A percentile compares a stretch with the other conserved stretches of the same genome.
phyloP scores from a whole-genome alignment of 2,329 filamentous ascomycete species.

The Penicillium sp. region DNA sequence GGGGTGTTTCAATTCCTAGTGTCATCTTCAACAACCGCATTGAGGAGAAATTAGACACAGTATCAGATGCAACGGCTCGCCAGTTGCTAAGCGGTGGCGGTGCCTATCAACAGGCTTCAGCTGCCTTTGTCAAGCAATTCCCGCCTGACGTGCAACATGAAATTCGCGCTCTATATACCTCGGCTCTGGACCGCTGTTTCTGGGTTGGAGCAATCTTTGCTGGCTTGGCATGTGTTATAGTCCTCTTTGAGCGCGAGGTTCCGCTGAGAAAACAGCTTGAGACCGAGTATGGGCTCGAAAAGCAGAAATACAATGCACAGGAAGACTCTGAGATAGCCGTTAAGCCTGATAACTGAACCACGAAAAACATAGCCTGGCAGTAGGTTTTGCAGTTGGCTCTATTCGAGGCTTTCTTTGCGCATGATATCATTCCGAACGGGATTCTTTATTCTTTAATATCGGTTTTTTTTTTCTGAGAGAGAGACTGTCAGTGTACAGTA shows the following conservation, averaged over 20 bases:
- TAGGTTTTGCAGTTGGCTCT: neutral
- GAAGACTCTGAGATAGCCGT: neutral
- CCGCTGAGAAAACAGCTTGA: neutral
- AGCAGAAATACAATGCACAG: neutral
- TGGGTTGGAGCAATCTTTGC: neutral
- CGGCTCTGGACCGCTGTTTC: neutral
- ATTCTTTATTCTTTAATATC: neutral
- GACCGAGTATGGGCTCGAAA: neutral
- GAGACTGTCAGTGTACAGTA: too few relatives aligned
- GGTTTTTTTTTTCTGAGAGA: too few relatives aligned
- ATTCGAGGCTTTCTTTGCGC: neutral
- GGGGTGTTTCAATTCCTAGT: conserved; percentile 26
- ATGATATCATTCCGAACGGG: neutral
- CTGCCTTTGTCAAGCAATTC: neutral
- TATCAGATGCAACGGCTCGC: conserved; percentile 16
- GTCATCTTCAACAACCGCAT: conserved; percentile 30
- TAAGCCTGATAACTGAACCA: neutral
- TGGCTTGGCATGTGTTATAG: neutral
- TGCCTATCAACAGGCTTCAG: conserved; percentile 20
- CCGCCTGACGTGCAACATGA: neutral
- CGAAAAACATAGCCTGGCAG: neutral
- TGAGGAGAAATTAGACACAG: conserved; percentile 15
- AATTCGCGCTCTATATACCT: neutral
- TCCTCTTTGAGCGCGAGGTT: neutral
- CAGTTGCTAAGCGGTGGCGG: conserved; percentile 18